These are phyloP conservation scores for Cutaneotrichosporon sp. DNA, from an alignment of 1,284 basidiomycete genomes.

Conservation along the genomic window DNA sequence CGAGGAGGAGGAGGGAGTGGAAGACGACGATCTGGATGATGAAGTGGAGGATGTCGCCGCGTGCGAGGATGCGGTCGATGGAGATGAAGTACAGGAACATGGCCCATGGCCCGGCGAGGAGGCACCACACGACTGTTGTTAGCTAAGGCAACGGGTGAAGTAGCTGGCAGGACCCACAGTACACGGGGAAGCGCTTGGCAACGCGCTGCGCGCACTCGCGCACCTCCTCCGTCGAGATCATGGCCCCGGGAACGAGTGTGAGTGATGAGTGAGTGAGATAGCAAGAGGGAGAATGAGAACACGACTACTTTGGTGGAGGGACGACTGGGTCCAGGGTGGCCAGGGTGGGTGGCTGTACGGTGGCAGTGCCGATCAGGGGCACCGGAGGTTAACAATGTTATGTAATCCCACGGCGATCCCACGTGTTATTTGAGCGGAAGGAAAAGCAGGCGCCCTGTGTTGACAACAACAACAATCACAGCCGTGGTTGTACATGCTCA, in stretches of 20 bases:
- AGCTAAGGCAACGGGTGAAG: no score
- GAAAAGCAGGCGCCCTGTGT: constrained; percentile 5
- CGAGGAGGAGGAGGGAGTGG: constrained; percentile 31
- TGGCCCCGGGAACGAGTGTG: background rate
- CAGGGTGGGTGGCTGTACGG: background rate
- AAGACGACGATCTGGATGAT: constrained; percentile 36
- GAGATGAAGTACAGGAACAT: constrained; percentile 36
- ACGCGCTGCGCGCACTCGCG: background rate
- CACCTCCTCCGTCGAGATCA: background rate
- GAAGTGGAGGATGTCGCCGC: constrained; percentile 32
- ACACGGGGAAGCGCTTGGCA: constrained; percentile 10
- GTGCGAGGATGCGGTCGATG: constrained; percentile 29
- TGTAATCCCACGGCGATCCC: background rate
- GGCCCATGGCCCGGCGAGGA: constrained; percentile 33
- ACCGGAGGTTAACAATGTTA: no score
- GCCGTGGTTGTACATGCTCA: background rate
- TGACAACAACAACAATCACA: constrained; percentile 14
- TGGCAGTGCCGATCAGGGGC: background rate
- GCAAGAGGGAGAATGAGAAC: background rate
- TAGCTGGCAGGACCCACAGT: background rate
- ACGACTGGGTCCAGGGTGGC: background rate
- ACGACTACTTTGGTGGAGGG: background rate
- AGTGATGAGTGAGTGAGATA: background rate
- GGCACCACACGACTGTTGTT: constrained; percentile 19
- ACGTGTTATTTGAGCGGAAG: background rate